Conservation (phyloP, 495 filamentous ascomycete species). For the Neurospora sublineolata region DNA sequence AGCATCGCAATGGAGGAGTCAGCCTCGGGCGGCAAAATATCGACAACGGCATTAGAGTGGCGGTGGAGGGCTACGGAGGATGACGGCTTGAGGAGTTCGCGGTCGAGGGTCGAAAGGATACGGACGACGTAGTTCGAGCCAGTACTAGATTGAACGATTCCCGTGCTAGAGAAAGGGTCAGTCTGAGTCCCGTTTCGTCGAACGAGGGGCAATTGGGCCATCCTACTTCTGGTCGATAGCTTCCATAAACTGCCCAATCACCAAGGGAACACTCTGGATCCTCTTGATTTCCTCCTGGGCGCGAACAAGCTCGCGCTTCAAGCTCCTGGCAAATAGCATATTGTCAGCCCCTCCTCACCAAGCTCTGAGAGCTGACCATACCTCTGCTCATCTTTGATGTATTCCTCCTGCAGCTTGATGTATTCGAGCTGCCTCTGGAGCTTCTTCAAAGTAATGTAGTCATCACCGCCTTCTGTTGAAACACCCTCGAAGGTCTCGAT, state of each 20-base stretch:
- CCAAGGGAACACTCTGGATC: constrained; percentile 93
- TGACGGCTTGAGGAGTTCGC: constrained; percentile 91
- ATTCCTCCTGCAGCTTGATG: constrained; percentile 97
- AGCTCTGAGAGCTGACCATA: constrained; percentile 22
- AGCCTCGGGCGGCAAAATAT: constrained; percentile 94
- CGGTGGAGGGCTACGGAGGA: constrained; percentile 95
- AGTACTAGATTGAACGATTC: constrained; percentile 95
- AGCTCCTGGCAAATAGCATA: constrained; percentile 47
- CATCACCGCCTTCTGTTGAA: constrained; percentile 70
- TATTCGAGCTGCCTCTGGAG: constrained; percentile 95
- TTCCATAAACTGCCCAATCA: constrained; percentile 99
- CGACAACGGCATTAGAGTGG: constrained; percentile 96
- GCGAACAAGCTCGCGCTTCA: constrained; percentile 93
- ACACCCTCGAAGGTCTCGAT: constrained; percentile 79
- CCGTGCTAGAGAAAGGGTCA: constrained; percentile 52
- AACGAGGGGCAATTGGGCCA: not conserved
- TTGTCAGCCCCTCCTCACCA: not conserved
- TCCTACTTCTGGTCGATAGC: constrained; percentile 96
- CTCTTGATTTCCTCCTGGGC: constrained; percentile 99
- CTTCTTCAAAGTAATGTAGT: constrained; percentile 91
- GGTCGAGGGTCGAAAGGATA: constrained; percentile 95
- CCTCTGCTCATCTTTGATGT: constrained; percentile 99
- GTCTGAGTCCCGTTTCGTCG: not conserved
- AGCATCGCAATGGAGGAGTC: constrained; percentile 99
- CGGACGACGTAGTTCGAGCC: constrained; percentile 99